phyloP scores from a whole-genome alignment of 495 filamentous ascomycete species.

The Cairneyella variabilis region DNA sequence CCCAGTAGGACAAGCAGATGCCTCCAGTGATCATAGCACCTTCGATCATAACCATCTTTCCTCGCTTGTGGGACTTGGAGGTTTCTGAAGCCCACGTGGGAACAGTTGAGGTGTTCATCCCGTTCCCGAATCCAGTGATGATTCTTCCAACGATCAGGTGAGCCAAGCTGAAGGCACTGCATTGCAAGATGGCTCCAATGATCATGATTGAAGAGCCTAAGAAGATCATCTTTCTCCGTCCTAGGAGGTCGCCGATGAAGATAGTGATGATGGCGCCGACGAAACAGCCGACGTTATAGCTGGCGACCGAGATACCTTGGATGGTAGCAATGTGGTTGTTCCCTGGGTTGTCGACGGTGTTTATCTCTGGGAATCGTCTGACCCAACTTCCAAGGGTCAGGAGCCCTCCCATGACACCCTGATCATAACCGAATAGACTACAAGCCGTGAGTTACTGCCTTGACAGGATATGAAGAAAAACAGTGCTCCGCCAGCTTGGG shows the following conservation, averaged over 20 bases:
- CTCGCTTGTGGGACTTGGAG: conserved; percentile 59
- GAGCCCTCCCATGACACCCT: conserved; percentile 40
- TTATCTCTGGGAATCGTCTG: conserved; percentile 35
- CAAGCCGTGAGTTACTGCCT: background rate
- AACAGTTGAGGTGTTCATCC: conserved; percentile 63
- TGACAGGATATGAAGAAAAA: too few species aligned
- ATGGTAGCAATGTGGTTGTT: conserved; percentile 20
- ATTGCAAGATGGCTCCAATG: conserved; percentile 63
- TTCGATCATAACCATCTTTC: conserved; percentile 78
- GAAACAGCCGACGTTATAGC: conserved; percentile 71
- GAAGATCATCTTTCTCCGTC: conserved; percentile 67
- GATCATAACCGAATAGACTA: conserved; percentile 50
- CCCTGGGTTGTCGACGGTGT: conserved; percentile 21
- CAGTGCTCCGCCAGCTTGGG: too few species aligned
- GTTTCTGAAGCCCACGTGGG: conserved; percentile 81
- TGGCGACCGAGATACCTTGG: conserved; percentile 52
- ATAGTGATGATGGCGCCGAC: conserved; percentile 64
- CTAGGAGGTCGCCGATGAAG: conserved; percentile 67
- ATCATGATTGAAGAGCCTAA: conserved; percentile 66
- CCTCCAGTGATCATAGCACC: conserved; percentile 68
- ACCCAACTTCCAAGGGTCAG: conserved; percentile 35
- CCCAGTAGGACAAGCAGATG: conserved; percentile 72
- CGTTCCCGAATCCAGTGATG: conserved; percentile 66
- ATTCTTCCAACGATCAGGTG: conserved; percentile 65
- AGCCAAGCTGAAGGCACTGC: conserved; percentile 51